Percentiles rank a stretch among this genome's conserved stretches.
These are phyloP conservation scores for Nicotiana knightiana DNA, from an alignment of 257 asterid genomes.

Conservation along the genomic window DNA sequence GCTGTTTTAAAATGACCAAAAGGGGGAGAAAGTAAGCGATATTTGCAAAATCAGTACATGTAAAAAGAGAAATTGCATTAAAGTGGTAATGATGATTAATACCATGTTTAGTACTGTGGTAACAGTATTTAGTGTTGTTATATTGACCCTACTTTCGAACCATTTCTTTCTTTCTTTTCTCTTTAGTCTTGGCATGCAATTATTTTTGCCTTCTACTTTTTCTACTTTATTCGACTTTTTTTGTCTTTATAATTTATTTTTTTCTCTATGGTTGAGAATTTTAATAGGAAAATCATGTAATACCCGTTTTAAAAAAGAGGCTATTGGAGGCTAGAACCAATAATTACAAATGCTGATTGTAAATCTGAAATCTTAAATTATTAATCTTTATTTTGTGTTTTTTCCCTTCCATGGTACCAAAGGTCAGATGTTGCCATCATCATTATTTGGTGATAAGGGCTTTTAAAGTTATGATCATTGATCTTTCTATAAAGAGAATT, in stretches of 20 bases:
- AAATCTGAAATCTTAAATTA: too few species aligned
- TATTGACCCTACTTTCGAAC: slow-evolving; percentile 53
- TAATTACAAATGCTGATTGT: background rate
- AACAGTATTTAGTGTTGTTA: background rate
- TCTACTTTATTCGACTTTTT: too few species aligned
- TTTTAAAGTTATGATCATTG: background rate
- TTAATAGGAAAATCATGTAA: background rate
- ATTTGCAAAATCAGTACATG: background rate
- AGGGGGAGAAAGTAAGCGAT: slow-evolving; percentile 13
- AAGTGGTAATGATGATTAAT: slow-evolving; percentile 30
- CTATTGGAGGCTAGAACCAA: background rate
- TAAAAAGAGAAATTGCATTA: slow-evolving; percentile 15
- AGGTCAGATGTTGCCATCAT: background rate
- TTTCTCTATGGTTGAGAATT: background rate
- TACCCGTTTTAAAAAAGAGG: too few species aligned
- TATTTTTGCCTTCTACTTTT: slow-evolving; percentile 12
- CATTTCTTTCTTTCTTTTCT: slow-evolving; percentile 32
- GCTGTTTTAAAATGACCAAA: slow-evolving; percentile 32
- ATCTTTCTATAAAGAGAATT: background rate
- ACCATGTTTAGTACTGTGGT: slow-evolving; percentile 14
- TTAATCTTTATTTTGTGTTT: background rate
- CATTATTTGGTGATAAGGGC: background rate
- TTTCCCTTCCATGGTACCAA: too few species aligned
- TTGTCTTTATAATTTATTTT: background rate
- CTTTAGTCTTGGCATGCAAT: slow-evolving; percentile 34